Conservation (phyloP, 495 filamentous ascomycete species). For the Cudoniella acicularis region DNA sequence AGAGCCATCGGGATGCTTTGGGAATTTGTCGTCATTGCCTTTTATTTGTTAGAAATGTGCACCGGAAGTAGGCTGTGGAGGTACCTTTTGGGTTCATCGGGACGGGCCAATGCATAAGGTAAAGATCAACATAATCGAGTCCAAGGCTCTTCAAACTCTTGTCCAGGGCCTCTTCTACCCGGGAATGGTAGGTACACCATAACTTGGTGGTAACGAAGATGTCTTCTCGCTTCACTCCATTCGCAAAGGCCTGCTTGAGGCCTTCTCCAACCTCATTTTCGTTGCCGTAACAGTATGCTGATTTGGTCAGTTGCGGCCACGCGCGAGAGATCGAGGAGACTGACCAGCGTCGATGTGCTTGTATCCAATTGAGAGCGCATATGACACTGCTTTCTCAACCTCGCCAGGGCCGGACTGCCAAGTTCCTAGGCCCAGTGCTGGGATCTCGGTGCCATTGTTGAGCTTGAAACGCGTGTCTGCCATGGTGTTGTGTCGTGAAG, state of each 20-base stretch:
- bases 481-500: slow-evolving; percentile 30
- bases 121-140: slow-evolving; percentile 79
- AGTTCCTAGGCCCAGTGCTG: slow-evolving; percentile 71
- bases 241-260: slow-evolving; percentile 58
- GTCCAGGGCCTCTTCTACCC: slow-evolving; percentile 64
- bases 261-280: slow-evolving; percentile 54
- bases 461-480: slow-evolving; percentile 57
- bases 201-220: slow-evolving; percentile 82
- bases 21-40: slow-evolving; percentile 71
- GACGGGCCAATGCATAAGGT: slow-evolving; percentile 77
- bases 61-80: slow-evolving; percentile 23
- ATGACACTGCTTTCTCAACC: slow-evolving; percentile 48
- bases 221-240: slow-evolving; percentile 69
- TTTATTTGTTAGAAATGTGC: not conserved
- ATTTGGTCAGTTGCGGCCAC: not conserved
- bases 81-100: slow-evolving; percentile 71
- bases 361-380: slow-evolving; percentile 61
- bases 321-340: not conserved
- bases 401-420: slow-evolving; percentile 71
- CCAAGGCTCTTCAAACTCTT: slow-evolving; percentile 67
- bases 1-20: slow-evolving; percentile 65
- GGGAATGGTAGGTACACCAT: slow-evolving; percentile 73
- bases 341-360: slow-evolving; percentile 54
- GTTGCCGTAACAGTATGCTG: slow-evolving; percentile 55
- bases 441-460: slow-evolving; percentile 74